Percentiles rank a stretch among this genome's conserved stretches.
These are phyloP conservation scores for Penicillium sp. DNA, from an alignment of 2,329 filamentous ascomycete genomes.

Conservation along the genomic window DNA sequence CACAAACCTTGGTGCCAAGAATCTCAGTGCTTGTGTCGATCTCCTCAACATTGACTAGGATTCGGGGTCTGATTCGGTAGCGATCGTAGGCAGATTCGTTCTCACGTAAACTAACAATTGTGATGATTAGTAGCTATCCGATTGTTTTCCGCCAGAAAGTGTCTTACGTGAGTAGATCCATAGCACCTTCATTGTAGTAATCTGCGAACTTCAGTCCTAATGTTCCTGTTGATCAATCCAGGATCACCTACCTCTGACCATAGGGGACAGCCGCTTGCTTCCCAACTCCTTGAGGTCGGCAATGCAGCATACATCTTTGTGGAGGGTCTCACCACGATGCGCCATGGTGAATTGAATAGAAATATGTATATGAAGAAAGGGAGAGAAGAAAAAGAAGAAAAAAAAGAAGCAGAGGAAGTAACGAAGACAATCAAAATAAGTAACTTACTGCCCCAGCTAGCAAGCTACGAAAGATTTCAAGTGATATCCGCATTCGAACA, in stretches of 20 bases:
- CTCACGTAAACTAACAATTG: constrained; percentile 47
- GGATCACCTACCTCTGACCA: constrained; percentile 39
- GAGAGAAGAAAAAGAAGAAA: neutral
- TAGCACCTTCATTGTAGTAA: constrained; percentile 63
- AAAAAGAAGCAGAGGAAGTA: neutral
- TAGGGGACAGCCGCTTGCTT: constrained; percentile 44
- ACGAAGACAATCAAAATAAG: constrained; percentile 11
- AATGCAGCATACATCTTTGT: constrained; percentile 37
- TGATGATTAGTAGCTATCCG: neutral
- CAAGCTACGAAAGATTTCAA: neutral
- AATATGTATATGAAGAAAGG: neutral
- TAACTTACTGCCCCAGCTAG: constrained; percentile 1
- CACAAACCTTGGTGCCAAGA: constrained; percentile 44
- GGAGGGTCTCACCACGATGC: constrained; percentile 34
- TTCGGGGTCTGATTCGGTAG: constrained; percentile 54
- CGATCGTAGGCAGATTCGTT: constrained; percentile 58
- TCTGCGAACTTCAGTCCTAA: constrained; percentile 37
- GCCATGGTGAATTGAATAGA: constrained; percentile 29
- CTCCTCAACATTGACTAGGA: constrained; percentile 50
- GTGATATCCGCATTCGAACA: constrained; percentile 1
- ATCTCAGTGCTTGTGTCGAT: constrained; percentile 51
- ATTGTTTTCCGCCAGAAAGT: neutral
- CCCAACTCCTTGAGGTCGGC: constrained; percentile 48
- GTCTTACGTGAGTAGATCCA: constrained; percentile 55
- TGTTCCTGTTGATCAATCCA: neutral